Evolutionary conservation across 2,329 filamentous ascomycete genomes (phyloP).

Genomic region (Epichloe sylvatica): DNA sequence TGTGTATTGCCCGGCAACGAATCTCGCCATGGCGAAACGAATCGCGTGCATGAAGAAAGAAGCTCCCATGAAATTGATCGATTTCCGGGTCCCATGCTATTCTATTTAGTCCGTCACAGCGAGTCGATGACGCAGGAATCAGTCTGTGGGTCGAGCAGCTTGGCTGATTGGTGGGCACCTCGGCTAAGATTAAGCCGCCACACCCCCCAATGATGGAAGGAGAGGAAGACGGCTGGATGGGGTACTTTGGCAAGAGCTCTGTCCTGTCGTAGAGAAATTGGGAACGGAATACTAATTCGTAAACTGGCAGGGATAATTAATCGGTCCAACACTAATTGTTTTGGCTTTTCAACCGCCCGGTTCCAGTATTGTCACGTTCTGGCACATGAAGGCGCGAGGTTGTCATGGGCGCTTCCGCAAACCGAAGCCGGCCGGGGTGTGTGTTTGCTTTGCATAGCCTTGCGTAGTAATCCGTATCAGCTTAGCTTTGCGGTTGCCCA

Average conservation of each 20-base stretch:
- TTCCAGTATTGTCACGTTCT: not conserved
- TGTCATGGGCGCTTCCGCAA: not conserved
- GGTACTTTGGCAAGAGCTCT: not conserved
- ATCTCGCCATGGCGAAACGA: not conserved
- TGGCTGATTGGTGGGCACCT: slow-evolving; percentile 8
- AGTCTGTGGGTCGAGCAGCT: slow-evolving; percentile 9
- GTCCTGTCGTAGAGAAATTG: not conserved
- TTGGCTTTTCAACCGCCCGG: not conserved
- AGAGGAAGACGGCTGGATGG: not conserved
- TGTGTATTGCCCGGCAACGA: no score
- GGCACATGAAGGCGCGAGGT: not conserved
- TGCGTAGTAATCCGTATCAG: not conserved
- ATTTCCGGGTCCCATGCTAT: not conserved
- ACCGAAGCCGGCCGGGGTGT: not conserved
- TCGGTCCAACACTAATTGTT: not conserved
- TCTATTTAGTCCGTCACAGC: not conserved
- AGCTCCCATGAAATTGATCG: slow-evolving; percentile 1
- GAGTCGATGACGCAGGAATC: slow-evolving; percentile 22
- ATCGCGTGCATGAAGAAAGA: not conserved
- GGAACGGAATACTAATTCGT: not conserved
- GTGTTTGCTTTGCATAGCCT: not conserved
- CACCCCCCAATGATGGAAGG: not conserved
- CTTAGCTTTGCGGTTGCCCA: not conserved
- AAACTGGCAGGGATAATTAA: not conserved
- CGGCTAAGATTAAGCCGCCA: not conserved